These are phyloP conservation scores for Alternaria triticina DNA, from an alignment of 2,329 filamentous ascomycete genomes.

Conservation along the genomic window DNA sequence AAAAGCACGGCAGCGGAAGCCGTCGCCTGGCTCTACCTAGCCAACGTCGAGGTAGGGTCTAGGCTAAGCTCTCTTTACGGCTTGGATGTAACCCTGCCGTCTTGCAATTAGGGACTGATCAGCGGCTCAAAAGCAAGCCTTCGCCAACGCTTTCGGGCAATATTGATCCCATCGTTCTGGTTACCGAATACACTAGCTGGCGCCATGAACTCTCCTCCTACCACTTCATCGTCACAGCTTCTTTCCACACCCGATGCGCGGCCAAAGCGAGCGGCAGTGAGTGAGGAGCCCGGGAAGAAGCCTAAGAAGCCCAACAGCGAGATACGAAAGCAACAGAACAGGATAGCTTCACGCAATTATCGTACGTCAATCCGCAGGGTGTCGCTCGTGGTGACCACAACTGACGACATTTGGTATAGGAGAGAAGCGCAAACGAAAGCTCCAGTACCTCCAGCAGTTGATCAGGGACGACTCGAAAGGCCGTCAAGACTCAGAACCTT, in stretches of 20 bases:
- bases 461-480: conserved; percentile 31
- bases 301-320: conserved; percentile 47
- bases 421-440: conserved; percentile 47
- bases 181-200: conserved; percentile 21
- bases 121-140: conserved; percentile 25
- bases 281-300: conserved; percentile 24
- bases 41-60: conserved; percentile 10
- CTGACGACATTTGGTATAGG: conserved; percentile 27
- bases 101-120: conserved; percentile 16
- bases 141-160: conserved; percentile 12
- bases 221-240: conserved; percentile 12
- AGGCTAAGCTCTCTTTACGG: conserved; percentile 16
- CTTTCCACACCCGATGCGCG: conserved; percentile 13
- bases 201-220: conserved; percentile 26
- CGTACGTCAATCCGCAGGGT: conserved; percentile 23
- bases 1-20: conserved; percentile 25
- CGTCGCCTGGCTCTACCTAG: conserved; percentile 22
- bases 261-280: conserved; percentile 9
- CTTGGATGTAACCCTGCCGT: conserved; percentile 28
- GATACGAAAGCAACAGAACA: conserved; percentile 46
- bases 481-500: conserved; percentile 16
- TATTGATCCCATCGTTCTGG: conserved; percentile 10
- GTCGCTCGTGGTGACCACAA: background rate
- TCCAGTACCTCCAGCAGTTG: conserved; percentile 45
- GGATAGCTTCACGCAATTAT: conserved; percentile 48